phyloP scores from a whole-genome alignment of 257 asterid genomes.

The Euphrasia confusa region DNA sequence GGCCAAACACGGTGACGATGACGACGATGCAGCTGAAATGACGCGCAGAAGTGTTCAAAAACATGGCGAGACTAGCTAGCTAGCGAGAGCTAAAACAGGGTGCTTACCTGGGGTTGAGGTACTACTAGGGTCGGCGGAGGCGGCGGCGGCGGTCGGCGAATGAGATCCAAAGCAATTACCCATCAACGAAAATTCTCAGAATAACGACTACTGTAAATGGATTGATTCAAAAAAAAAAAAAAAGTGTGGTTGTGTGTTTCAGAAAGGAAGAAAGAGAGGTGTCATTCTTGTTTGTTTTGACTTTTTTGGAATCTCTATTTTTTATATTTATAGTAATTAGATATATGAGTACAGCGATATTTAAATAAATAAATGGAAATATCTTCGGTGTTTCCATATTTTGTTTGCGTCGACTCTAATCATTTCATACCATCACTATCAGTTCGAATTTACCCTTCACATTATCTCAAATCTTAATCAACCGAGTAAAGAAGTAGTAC shows the following conservation, averaged over 20 bases:
- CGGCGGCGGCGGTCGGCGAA: slow-evolving; percentile 25
- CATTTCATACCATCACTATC: no score
- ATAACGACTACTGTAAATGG: slow-evolving; percentile 16
- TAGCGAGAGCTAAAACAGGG: slow-evolving; percentile 1
- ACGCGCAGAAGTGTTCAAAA: slow-evolving; percentile 28
- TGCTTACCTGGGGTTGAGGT: slow-evolving; percentile 52
- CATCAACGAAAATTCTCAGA: slow-evolving; percentile 38
- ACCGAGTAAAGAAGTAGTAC: no score
- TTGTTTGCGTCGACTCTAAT: neutral
- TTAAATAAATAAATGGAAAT: neutral
- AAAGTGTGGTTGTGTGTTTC: neutral
- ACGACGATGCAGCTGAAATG: slow-evolving; percentile 34
- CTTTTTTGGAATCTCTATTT: neutral
- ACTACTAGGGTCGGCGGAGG: slow-evolving; percentile 38
- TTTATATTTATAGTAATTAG: no score
- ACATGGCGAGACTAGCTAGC: neutral
- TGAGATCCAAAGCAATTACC: slow-evolving; percentile 83
- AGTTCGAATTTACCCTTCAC: no score
- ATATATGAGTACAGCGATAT: no score
- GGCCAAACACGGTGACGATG: neutral
- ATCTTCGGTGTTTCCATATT: neutral
- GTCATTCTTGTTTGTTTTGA: neutral
- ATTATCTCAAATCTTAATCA: no score
- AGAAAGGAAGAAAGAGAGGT: neutral
- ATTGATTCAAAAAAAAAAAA: slow-evolving; percentile 1